Evolutionary conservation across 176 grass and related monocot genomes (phyloP).

Genomic region (Zizania latifolia): DNA sequence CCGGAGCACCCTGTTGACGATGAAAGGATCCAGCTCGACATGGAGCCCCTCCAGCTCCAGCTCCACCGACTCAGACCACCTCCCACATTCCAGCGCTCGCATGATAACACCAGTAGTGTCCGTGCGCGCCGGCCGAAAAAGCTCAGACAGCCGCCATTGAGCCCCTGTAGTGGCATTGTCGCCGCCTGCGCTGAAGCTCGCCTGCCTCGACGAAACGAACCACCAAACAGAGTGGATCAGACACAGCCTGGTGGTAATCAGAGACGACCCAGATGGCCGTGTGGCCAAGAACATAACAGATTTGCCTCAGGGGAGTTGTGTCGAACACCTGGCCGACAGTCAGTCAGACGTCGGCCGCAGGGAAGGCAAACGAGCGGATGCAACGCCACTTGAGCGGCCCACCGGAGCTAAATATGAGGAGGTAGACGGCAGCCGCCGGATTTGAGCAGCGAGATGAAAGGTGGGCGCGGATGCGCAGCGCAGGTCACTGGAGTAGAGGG

Average conservation of each 20-base stretch:
- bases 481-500: too few relatives aligned
- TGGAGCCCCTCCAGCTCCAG: slow-evolving; percentile 45
- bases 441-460: background rate
- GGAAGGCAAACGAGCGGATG: background rate
- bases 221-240: slow-evolving; percentile 20
- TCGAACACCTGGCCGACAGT: slow-evolving; percentile 35
- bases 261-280: slow-evolving; percentile 29
- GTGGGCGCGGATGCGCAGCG: background rate
- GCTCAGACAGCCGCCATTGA: background rate
- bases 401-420: background rate
- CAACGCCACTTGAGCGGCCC: background rate
- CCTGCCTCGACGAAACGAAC: slow-evolving; percentile 1
- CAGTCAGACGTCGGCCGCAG: background rate
- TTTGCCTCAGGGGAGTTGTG: slow-evolving; percentile 22
- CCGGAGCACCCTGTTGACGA: slow-evolving; percentile 52
- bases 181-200: background rate
- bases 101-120: slow-evolving; percentile 21
- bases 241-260: slow-evolving; percentile 9
- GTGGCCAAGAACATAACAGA: slow-evolving; percentile 71
- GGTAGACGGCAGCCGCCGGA: background rate
- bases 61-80: slow-evolving; percentile 33
- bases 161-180: background rate
- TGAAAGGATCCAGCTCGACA: slow-evolving; percentile 47
- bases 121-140: slow-evolving; percentile 17
- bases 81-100: slow-evolving; percentile 20